Percentiles rank a stretch among this genome's conserved stretches.
These are phyloP conservation scores for Penicillium steckii DNA, from an alignment of 495 filamentous ascomycete genomes.

Conservation along the genomic window DNA sequence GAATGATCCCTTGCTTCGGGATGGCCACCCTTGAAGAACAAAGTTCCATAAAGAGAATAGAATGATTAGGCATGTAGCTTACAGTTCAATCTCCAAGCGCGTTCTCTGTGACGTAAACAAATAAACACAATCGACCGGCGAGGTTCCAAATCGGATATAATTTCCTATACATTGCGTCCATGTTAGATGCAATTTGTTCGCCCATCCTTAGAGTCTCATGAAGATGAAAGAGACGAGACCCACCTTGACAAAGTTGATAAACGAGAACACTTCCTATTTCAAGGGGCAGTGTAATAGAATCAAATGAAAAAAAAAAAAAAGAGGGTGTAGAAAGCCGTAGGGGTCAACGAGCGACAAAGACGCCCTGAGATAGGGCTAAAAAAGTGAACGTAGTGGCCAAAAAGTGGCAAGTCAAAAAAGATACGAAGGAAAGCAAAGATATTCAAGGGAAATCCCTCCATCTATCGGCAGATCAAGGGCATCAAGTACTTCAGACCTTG, in stretches of 20 bases:
- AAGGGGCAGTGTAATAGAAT: not conserved
- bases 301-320: not conserved
- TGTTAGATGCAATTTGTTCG: not conserved
- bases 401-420: slow-evolving; percentile 2
- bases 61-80: slow-evolving; percentile 17
- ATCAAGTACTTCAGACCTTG: slow-evolving; percentile 19
- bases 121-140: slow-evolving; percentile 14
- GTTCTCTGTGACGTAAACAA: slow-evolving; percentile 25
- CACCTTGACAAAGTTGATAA: slow-evolving; percentile 1
- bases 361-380: slow-evolving; percentile 20
- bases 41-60: not conserved
- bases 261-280: not conserved
- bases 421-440: too few species aligned
- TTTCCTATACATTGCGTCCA: not conserved
- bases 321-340: not conserved
- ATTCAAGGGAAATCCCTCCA: not conserved
- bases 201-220: not conserved
- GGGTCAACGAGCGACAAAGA: slow-evolving; percentile 5
- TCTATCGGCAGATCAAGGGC: slow-evolving; percentile 13
- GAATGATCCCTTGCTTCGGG: slow-evolving; percentile 27
- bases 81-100: slow-evolving; percentile 16
- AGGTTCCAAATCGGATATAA: slow-evolving; percentile 3
- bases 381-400: not conserved
- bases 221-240: not conserved
- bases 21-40: slow-evolving; percentile 8